Conservation (phyloP, 225 moss, liverwort and hornwort genomes). For the Sphagnum contortum region DNA sequence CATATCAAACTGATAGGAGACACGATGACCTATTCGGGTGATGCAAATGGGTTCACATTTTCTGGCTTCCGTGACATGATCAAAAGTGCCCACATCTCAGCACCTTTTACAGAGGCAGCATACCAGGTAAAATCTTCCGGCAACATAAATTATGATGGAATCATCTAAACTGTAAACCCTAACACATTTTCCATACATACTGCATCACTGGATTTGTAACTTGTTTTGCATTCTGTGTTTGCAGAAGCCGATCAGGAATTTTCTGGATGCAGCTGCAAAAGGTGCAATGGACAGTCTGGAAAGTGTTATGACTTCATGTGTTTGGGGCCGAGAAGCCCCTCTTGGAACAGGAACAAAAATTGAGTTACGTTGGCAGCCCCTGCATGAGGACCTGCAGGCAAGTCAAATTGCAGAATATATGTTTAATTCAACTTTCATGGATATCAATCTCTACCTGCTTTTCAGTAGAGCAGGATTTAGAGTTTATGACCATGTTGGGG, state of each 20-base stretch:
- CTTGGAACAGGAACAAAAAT: conserved; percentile 62
- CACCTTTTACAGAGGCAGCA: conserved; percentile 82
- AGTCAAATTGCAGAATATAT: conserved; percentile 1
- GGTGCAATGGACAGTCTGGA: conserved; percentile 54
- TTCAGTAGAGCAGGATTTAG: no score
- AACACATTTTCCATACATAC: no score
- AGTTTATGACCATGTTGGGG: no score
- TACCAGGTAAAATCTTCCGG: conserved; percentile 39
- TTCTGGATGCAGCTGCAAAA: conserved; percentile 72
- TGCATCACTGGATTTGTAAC: neutral
- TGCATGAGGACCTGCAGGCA: conserved; percentile 42
- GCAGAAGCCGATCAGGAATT: conserved; percentile 80
- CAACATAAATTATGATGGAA: no score
- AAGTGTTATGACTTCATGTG: conserved; percentile 65
- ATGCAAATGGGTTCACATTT: conserved; percentile 67
- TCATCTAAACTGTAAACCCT: no score
- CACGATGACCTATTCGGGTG: conserved; percentile 82
- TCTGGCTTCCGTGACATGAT: conserved; percentile 70
- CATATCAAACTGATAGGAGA: conserved; percentile 79
- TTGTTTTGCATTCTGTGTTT: neutral
- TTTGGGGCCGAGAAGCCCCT: conserved; percentile 83
- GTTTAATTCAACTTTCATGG: neutral
- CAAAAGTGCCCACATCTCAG: conserved; percentile 46
- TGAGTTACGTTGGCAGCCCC: conserved; percentile 41
- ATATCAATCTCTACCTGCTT: neutral